These are phyloP conservation scores for Diaporthe sp. DNA, from an alignment of 2,329 filamentous ascomycete species.

Conservation along the genomic window DNA sequence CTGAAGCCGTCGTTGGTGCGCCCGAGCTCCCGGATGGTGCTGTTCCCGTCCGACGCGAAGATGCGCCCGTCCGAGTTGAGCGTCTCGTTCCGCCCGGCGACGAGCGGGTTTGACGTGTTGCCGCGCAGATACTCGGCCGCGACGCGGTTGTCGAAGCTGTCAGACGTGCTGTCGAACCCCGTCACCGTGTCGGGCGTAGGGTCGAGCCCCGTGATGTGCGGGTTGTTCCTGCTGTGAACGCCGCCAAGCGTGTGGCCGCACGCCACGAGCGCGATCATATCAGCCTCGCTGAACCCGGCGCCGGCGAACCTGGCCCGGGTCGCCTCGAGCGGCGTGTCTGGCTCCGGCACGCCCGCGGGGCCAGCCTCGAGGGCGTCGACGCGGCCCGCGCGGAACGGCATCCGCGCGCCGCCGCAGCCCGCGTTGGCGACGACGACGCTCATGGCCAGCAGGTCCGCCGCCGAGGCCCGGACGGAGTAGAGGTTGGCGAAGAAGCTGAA, in stretches of 20 bases:
- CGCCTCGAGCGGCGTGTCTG: slow-evolving; percentile 41
- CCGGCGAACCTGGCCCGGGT: slow-evolving; percentile 43
- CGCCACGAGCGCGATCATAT: slow-evolving; percentile 50
- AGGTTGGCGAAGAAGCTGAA: slow-evolving; percentile 39
- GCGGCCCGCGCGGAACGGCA: slow-evolving; percentile 45
- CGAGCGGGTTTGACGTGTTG: slow-evolving; percentile 54
- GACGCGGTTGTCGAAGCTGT: slow-evolving; percentile 54
- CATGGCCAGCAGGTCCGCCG: slow-evolving; percentile 47
- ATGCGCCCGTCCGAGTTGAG: slow-evolving; percentile 54
- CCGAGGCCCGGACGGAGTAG: slow-evolving; percentile 38
- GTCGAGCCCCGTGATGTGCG: slow-evolving; percentile 34
- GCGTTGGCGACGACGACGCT: slow-evolving; percentile 41
- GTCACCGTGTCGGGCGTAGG: slow-evolving; percentile 48
- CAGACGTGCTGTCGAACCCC: slow-evolving; percentile 45
- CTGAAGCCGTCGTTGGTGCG: slow-evolving; percentile 50
- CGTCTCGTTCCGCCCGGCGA: slow-evolving; percentile 50
- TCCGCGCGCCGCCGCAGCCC: slow-evolving; percentile 39
- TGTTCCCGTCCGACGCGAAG: slow-evolving; percentile 55
- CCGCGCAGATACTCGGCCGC: slow-evolving; percentile 55
- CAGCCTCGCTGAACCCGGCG: slow-evolving; percentile 45
- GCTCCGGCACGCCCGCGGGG: slow-evolving; percentile 45
- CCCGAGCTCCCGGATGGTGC: slow-evolving; percentile 51
- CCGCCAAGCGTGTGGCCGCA: slow-evolving; percentile 51
- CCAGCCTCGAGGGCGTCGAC: slow-evolving; percentile 45
- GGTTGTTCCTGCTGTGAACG: slow-evolving; percentile 49